These are phyloP conservation scores for Pichia inconspicua DNA, from an alignment of 1,139 yeast genomes.

Conservation along the genomic window DNA sequence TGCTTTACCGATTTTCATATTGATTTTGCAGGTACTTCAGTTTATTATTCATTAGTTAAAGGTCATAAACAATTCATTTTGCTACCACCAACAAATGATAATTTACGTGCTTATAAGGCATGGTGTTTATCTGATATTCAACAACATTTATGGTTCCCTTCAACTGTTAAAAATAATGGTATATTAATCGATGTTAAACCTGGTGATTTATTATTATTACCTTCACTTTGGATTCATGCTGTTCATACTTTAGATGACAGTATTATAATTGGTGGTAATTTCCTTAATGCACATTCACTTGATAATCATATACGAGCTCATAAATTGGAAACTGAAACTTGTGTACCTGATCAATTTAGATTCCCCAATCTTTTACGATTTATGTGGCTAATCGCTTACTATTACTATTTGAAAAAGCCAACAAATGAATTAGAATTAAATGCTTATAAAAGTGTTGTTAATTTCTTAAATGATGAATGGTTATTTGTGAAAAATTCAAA, in stretches of 20 bases:
- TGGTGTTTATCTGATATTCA: conserved; percentile 73
- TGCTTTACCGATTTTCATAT: conserved; percentile 86
- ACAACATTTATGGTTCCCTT: conserved; percentile 60
- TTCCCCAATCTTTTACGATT: conserved; percentile 72
- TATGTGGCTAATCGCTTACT: conserved; percentile 56
- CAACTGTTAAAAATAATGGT: conserved; percentile 39
- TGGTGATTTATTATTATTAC: conserved; percentile 77
- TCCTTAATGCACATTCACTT: conserved; percentile 57
- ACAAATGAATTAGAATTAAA: conserved; percentile 12
- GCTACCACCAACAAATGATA: conserved; percentile 65
- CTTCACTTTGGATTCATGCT: conserved; percentile 92
- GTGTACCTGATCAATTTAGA: conserved; percentile 67
- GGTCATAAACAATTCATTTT: conserved; percentile 71
- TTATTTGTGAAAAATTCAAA: not conserved
- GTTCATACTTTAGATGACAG: conserved; percentile 80
- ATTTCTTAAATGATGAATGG: conserved; percentile 15
- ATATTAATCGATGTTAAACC: conserved; percentile 53
- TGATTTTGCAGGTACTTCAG: conserved; percentile 91
- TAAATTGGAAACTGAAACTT: conserved; percentile 55
- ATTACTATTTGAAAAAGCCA: conserved; percentile 28
- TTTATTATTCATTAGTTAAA: conserved; percentile 70
- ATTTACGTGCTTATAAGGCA: conserved; percentile 50
- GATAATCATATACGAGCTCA: conserved; percentile 54
- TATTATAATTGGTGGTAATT: conserved; percentile 82
- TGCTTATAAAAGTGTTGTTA: conserved; percentile 14